These are phyloP conservation scores for Jackrogersella minutella DNA, from an alignment of 495 filamentous ascomycete species.

Conservation along the genomic window DNA sequence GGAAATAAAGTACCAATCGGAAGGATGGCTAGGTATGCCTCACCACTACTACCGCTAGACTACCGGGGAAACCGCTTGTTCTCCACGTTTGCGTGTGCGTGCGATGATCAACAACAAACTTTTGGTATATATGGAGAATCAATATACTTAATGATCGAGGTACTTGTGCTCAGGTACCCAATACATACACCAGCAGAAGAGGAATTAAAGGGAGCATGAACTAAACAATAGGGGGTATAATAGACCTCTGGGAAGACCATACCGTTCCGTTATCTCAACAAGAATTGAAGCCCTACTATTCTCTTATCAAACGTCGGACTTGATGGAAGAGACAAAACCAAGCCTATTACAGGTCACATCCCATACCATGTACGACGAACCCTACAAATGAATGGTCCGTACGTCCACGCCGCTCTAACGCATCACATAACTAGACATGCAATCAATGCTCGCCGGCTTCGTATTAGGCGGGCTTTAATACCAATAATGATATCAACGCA, in stretches of 20 bases:
- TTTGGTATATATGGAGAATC: not conserved
- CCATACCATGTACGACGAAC: not conserved
- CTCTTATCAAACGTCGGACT: not conserved
- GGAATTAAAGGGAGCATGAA: too few relatives aligned
- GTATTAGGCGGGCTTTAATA: not conserved
- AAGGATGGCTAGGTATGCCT: too few relatives aligned
- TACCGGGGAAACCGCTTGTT: not conserved
- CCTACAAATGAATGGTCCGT: not conserved
- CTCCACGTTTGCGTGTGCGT: not conserved
- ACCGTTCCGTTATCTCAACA: not conserved
- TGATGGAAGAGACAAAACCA: not conserved
- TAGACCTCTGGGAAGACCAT: too few relatives aligned
- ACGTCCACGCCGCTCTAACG: slow-evolving; percentile 2
- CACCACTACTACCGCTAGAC: too few relatives aligned
- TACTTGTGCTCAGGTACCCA: not conserved
- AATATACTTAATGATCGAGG: not conserved
- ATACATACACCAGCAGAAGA: too few relatives aligned
- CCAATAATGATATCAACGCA: not conserved
- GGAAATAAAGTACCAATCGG: not conserved
- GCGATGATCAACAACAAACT: not conserved
- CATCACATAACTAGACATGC: not conserved
- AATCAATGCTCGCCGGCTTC: not conserved
- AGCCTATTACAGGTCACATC: not conserved
- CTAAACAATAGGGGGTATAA: too few relatives aligned
- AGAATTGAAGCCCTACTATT: not conserved